These are phyloP conservation scores for Diaporthe sp. DNA, from an alignment of 2,329 filamentous ascomycete genomes.

Conservation along the genomic window DNA sequence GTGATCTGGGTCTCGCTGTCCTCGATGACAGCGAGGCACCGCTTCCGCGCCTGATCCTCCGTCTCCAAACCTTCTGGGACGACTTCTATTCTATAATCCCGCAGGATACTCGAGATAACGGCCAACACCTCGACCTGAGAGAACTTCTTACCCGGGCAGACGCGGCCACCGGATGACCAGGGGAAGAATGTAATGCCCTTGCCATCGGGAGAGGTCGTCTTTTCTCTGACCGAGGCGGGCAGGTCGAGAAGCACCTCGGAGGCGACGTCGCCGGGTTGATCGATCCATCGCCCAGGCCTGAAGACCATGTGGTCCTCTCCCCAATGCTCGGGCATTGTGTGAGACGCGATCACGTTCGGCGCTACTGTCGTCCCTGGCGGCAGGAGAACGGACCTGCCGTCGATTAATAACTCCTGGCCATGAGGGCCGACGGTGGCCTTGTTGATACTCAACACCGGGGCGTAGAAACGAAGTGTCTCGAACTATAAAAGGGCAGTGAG, in stretches of 20 bases:
- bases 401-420: slow-evolving; percentile 16
- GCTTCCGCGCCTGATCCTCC: neutral
- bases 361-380: neutral
- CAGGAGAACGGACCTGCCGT: slow-evolving; percentile 3
- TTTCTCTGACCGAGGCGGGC: neutral
- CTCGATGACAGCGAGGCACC: neutral
- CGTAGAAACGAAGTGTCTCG: slow-evolving; percentile 26
- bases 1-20: slow-evolving; percentile 14
- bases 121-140: slow-evolving; percentile 4
- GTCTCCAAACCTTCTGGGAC: neutral
- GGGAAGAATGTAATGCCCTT: slow-evolving; percentile 4
- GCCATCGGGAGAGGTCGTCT: neutral
- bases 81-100: neutral
- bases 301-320: slow-evolving; percentile 12
- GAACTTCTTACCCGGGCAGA: slow-evolving; percentile 15
- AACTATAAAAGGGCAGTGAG: neutral
- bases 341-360: slow-evolving; percentile 19
- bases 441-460: slow-evolving; percentile 5
- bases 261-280: neutral
- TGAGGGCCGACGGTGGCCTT: slow-evolving; percentile 17
- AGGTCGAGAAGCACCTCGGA: neutral
- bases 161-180: neutral
- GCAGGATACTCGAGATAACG: neutral
- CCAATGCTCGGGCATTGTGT: slow-evolving; percentile 6
- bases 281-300: slow-evolving; percentile 51